These are phyloP conservation scores for Xylaria hypoxylon DNA, from an alignment of 2,329 filamentous ascomycete species.

Conservation along the genomic window DNA sequence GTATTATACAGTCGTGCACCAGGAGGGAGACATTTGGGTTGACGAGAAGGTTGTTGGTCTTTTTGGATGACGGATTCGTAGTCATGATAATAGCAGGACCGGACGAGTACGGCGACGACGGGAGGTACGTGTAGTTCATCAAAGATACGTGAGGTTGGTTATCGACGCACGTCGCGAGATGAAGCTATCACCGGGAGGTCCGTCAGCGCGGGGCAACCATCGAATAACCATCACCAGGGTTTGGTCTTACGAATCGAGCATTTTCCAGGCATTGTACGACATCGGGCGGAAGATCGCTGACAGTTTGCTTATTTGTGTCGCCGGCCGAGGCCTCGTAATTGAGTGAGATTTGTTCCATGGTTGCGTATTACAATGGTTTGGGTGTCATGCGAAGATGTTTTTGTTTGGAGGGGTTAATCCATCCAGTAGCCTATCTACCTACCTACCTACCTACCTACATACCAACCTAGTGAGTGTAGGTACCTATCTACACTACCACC, in stretches of 20 bases:
- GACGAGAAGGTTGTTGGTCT: slow-evolving; percentile 81
- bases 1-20: slow-evolving; percentile 85
- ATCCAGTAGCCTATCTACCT: too few species aligned
- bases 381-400: slow-evolving; percentile 9
- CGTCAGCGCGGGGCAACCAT: slow-evolving; percentile 30
- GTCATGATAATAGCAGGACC: slow-evolving; percentile 96
- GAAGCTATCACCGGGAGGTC: slow-evolving; percentile 70
- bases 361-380: background rate
- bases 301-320: slow-evolving; percentile 76
- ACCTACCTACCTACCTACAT: too few species aligned
- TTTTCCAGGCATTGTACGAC: slow-evolving; percentile 93
- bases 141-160: slow-evolving; percentile 91
- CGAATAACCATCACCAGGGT: slow-evolving; percentile 32
- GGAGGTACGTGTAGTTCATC: slow-evolving; percentile 99
- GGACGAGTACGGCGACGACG: slow-evolving; percentile 75
- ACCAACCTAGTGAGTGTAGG: too few species aligned
- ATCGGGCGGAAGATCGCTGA: slow-evolving; percentile 79
- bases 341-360: slow-evolving; percentile 74
- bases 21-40: slow-evolving; percentile 92
- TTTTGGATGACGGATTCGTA: slow-evolving; percentile 81
- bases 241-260: slow-evolving; percentile 82
- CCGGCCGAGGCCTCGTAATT: slow-evolving; percentile 81
- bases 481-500: too few species aligned
- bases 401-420: slow-evolving; percentile 36
- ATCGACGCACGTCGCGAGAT: slow-evolving; percentile 89